Base-by-base conservation (phyloP, 2,329 filamentous ascomycete genomes). In the Diplocarpon rosae region DNA sequence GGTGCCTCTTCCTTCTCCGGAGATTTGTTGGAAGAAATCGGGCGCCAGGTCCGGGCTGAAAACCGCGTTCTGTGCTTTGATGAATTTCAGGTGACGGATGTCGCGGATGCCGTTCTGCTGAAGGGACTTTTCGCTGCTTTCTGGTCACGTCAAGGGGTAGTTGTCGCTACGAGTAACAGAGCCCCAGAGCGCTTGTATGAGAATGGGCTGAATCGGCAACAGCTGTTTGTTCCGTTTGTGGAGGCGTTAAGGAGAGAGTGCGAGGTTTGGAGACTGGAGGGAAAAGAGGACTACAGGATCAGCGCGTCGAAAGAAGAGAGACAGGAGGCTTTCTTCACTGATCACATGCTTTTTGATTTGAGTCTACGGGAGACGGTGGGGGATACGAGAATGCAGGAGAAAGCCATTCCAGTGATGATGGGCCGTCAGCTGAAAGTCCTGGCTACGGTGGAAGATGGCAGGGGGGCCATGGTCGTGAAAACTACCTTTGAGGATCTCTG, bases 61-160 rank as follows among this genome's bases (percentile, higher is more conserved):
- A 47, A 37, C 29, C 45, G 42, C 6, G 47, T 46, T 2, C 31
- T 49, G 8, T 46, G 43, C 34, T 49, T 49, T 15, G 47, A 49
- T 29, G 47, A 49, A 15, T 49, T 49, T 17, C 42, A 49, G 14
- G 47, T 49, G 10, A 46, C 47, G 10, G 47, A 49, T 15, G 46
- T 49, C n/a, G 47, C 42, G 8, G 47, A 49, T 24, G 47, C 47
- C 12, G 9, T 49, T 43, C 46, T 49, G 7, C 35, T 49, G 43
- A 46, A 32, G 30, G 20, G 47, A 15, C 36, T 46, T 2, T 47
- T 46, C 33, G 45, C 42, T 2, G 32, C 37, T 12, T 37, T 50
- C 28, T 45, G 48, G 45, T 34, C 37, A 13, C 40, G 39, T 41
- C 37, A 39, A 13, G 43, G 47, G 2, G 43, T 43, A 6, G 37